Percentiles rank a stretch among this genome's conserved stretches.
Evolutionary conservation across 352 stramenopile genomes (phyloP).

Genomic region (Globisporangium paddicum): DNA sequence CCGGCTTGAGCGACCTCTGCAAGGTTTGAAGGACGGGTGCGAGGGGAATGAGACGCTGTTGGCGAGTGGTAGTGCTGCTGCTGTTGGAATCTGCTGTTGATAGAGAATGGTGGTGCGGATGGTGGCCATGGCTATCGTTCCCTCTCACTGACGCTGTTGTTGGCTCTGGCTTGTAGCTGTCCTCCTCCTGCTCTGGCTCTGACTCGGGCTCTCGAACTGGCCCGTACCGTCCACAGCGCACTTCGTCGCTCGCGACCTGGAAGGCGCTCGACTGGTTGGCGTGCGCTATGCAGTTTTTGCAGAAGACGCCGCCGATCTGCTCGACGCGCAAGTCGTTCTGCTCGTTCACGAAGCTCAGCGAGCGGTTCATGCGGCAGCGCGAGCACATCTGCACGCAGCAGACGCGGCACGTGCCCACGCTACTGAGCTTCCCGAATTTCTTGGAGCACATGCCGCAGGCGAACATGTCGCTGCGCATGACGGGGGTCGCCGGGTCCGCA

Average conservation of each 20-base stretch:
- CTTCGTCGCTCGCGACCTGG: constrained; percentile 17
- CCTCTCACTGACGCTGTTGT: background rate
- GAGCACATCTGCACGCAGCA: constrained; percentile 26
- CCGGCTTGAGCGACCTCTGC: background rate
- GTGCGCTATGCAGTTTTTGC: constrained; percentile 24
- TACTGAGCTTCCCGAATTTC: constrained; percentile 16
- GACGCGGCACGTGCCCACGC: constrained; percentile 22
- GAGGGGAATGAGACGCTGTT: background rate
- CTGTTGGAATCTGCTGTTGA: too few species aligned
- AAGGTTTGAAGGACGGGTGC: background rate
- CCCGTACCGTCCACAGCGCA: constrained; percentile 15
- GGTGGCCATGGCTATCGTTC: background rate
- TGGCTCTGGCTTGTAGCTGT: background rate
- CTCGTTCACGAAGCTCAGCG: constrained; percentile 19
- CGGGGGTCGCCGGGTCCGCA: constrained; percentile 6
- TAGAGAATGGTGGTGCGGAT: background rate
- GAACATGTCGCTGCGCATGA: constrained; percentile 4
- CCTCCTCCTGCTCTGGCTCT: background rate
- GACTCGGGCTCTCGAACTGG: background rate
- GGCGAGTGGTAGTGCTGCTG: constrained; percentile 3
- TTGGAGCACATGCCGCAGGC: constrained; percentile 24
- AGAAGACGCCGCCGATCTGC: constrained; percentile 22
- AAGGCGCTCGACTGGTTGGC: constrained; percentile 16
- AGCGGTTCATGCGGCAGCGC: constrained; percentile 21
- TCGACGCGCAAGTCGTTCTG: constrained; percentile 14